Base-by-base conservation (phyloP, 2,329 filamentous ascomycete species). In the Phoma sp. region DNA sequence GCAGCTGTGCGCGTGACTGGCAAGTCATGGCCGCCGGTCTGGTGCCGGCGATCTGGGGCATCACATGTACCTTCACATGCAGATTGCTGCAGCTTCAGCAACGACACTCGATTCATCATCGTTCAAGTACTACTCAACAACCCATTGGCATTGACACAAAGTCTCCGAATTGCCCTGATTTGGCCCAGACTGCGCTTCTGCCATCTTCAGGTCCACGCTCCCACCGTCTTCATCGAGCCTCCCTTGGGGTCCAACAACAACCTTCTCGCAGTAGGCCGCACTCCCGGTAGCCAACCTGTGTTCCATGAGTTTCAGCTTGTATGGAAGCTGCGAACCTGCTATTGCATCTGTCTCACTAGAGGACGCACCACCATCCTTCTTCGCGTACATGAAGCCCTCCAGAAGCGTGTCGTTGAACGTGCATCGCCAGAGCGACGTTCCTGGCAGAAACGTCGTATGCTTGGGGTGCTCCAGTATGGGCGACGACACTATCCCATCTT, bases 391-490 rank as follows among this genome's bases (percentile, higher is more conserved):
- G 21, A 62, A 63, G 1, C 67, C 68, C 23, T 72, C 65, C 5
- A 72, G 28, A 1, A 48, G 28, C 1, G 67, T 69, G 7, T 68
- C 54, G 30, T 69, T 66, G 53, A 71, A 72, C 3, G 43, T 53
- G 36, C 69, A 72, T 3, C 60, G 59, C 68, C 68, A 72, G 3
- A 66, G 51, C 7, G 53, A 42, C 21, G 65, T 56, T 6, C 62
- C 62, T 2, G 55, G 32, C 7, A 56, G 37, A 7, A 68, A 59
- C 0, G 26, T 39, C 2, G 57, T 39, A 17, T 56, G 53, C 12
- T 28, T 48, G 7, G 20, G 36, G 20, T 36, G 42, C 11, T 5
- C 36, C 21, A 33, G 26, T 26, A 20, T 42, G 17, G 15, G 49
- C 30, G 21, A 14, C n/a, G 12, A 39, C 30, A 14, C 26, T 12